phyloP scores from a whole-genome alignment of 2,329 filamentous ascomycete species.

The Ophiostoma piceae region DNA sequence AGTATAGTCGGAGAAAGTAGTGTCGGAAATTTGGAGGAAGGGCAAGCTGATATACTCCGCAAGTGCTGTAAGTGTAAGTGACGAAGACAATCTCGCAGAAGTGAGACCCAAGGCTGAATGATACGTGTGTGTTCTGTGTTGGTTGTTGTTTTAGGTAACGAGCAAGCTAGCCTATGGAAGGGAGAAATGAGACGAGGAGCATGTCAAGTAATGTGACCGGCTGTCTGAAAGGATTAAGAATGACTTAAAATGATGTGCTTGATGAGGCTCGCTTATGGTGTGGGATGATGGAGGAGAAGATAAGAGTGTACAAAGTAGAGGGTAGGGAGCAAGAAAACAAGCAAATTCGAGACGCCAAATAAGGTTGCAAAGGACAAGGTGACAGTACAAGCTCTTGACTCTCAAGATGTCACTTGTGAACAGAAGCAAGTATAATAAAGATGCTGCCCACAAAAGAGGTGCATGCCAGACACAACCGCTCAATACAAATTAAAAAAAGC shows the following conservation, averaged over 20 bases:
- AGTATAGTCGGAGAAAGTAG: not conserved
- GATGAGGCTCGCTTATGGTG: conserved; percentile 3
- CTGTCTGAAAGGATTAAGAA: not conserved
- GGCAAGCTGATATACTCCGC: not conserved
- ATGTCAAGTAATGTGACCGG: not conserved
- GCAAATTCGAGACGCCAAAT: not conserved
- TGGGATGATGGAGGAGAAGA: not conserved
- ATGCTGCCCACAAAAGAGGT: not conserved
- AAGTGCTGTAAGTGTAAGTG: not conserved
- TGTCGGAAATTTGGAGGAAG: not conserved
- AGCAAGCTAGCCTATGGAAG: not conserved
- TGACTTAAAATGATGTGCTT: not conserved
- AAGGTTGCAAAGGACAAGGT: not conserved
- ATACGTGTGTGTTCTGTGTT: not conserved
- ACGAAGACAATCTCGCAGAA: not conserved
- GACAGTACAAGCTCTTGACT: not conserved
- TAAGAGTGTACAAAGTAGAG: not conserved
- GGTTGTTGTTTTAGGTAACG: not conserved
- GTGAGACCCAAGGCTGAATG: not conserved
- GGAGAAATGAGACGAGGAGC: not conserved
- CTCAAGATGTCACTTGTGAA: not conserved
- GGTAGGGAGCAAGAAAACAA: not conserved
- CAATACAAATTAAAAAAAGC: not conserved
- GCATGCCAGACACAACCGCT: not conserved
- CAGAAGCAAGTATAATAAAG: not conserved